Base-by-base conservation (phyloP, 768 basidiomycete genomes). In the Tricholomella constricta region DNA sequence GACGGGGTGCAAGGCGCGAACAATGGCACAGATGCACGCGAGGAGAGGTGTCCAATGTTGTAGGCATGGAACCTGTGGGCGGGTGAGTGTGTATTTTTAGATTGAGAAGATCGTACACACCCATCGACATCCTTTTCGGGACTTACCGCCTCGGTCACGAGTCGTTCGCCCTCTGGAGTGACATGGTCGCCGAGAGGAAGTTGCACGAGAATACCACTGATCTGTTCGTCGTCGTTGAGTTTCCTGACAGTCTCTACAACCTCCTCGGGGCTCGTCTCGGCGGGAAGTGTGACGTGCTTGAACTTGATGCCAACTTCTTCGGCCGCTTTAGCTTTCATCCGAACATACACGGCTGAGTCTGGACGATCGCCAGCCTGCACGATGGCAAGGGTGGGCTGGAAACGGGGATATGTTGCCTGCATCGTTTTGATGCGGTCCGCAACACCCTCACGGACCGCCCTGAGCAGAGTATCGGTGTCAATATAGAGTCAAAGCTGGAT, bases 71-170 rank as follows among this genome's bases (percentile, higher is more conserved):
- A 99, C 23, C 96, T 94, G 36, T 29, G 32, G 38, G 14, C 34
- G n/a, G 41, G 14, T 51, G 43, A 54, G 40, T 22, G 36, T 19
- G 26, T 44, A 52, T 54, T 40, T 32, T 34, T 31, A 37, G 40
- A 44, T 40, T n/a, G 31, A 41, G 45, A 37, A 46, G 37, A 50
- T 35, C 43, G 70, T 22, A 15, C 79, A 51, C 62, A 94, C 92
- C 94, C 97, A 70, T 99, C 97, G 55, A 99, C 89, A 62, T 99
- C 97, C 74, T 99, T 99, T 68, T 88, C 82, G 15, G 94, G 93
- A 54, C 85, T 89, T 54, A 99, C 85, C 10, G 92, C 88, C 70
- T 98, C 96, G n/a, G 94, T 98, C 47, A 99, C 89, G 22, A 79
- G 79, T 48, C 94, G 87, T 68, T 97, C 95, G 20, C 85, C 93